Conservation (phyloP, 352 stramenopile genomes). For the Pythium myriotylum region DNA sequence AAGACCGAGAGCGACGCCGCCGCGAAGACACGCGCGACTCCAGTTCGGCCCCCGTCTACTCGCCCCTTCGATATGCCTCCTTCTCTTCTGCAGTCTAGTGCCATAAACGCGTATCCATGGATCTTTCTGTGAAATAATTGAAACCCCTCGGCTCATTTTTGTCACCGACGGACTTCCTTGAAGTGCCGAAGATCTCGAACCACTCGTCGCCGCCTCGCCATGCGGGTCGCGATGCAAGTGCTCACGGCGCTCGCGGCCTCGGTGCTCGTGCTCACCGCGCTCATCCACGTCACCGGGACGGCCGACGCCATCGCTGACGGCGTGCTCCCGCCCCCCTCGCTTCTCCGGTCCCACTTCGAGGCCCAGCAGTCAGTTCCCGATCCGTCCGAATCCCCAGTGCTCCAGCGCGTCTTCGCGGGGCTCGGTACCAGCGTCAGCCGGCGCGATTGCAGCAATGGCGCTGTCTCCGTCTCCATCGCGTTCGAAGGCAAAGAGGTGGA, state of each 20-base stretch:
- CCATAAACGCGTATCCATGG: slow-evolving; percentile 12
- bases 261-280: slow-evolving; percentile 8
- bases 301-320: slow-evolving; percentile 16
- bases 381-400: slow-evolving; percentile 9
- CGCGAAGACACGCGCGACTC: not conserved
- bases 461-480: slow-evolving; percentile 4
- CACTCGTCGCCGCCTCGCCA: slow-evolving; percentile 5
- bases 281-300: slow-evolving; percentile 28
- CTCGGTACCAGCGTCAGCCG: slow-evolving; percentile 6
- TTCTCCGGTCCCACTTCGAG: slow-evolving; percentile 6
- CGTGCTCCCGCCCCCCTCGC: slow-evolving; percentile 7
- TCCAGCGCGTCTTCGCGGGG: slow-evolving; percentile 15
- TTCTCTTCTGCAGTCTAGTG: slow-evolving; percentile 13
- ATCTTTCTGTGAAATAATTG: not conserved
- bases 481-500: slow-evolving; percentile 12
- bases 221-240: slow-evolving; percentile 22
- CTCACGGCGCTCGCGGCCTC: slow-evolving; percentile 21
- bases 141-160: not conserved
- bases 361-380: not conserved
- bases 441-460: slow-evolving; percentile 9
- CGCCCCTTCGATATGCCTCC: not conserved
- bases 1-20: not conserved
- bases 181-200: slow-evolving; percentile 6
- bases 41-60: slow-evolving; percentile 5
- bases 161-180: not conserved